phyloP scores from a whole-genome alignment of 352 stramenopile genomes.

The Phytophthora cactorum region DNA sequence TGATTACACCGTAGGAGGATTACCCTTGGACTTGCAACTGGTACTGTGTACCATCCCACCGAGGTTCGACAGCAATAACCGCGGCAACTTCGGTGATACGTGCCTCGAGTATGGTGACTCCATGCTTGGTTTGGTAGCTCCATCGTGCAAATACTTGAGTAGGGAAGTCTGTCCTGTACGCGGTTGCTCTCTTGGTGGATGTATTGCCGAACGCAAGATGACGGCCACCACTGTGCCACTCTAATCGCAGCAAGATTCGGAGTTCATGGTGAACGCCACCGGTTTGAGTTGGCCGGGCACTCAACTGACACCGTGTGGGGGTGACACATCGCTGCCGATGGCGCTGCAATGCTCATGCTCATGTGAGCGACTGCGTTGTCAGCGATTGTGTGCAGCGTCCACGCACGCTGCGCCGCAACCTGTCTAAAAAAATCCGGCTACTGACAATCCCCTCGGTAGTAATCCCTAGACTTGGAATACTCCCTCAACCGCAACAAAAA shows the following conservation, averaged over 20 bases:
- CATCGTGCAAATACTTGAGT: neutral
- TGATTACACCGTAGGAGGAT: constrained; percentile 8
- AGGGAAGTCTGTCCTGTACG: neutral
- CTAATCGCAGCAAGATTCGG: constrained; percentile 1
- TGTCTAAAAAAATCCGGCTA: constrained; percentile 21
- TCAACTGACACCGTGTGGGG: neutral
- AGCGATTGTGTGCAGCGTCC: constrained; percentile 8
- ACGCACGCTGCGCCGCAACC: constrained; percentile 12
- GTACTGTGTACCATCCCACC: constrained; percentile 12
- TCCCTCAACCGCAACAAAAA: too few relatives aligned
- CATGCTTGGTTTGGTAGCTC: neutral
- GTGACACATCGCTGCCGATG: neutral
- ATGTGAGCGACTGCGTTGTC: constrained; percentile 8
- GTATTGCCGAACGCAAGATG: constrained; percentile 1
- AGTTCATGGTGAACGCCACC: neutral
- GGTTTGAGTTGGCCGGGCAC: neutral
- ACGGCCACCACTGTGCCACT: neutral
- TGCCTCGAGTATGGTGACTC: neutral
- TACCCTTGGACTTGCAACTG: constrained; percentile 1
- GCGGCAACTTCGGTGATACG: constrained; percentile 1
- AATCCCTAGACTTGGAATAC: too few relatives aligned
- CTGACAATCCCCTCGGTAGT: neutral
- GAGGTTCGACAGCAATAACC: constrained; percentile 3
- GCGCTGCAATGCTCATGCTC: constrained; percentile 1
- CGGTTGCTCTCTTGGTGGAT: constrained; percentile 8